phyloP scores from a whole-genome alignment of 2,329 filamentous ascomycete genomes.

The Neofusicoccum kwambonambiense region DNA sequence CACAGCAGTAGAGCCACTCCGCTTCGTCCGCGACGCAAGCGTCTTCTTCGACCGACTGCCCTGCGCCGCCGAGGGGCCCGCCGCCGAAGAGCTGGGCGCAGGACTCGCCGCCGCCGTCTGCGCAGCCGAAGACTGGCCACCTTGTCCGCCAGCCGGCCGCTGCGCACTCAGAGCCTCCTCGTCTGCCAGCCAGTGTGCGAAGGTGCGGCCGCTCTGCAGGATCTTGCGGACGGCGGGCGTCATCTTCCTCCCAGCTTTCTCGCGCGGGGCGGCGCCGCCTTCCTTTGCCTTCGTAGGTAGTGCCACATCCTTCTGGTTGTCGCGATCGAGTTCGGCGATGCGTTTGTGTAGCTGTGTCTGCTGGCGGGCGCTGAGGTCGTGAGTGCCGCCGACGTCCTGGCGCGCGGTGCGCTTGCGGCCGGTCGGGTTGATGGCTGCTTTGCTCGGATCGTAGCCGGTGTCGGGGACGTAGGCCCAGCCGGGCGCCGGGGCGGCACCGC shows the following conservation, averaged over 20 bases:
- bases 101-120: slow-evolving; percentile 21
- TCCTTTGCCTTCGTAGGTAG: slow-evolving; percentile 40
- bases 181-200: slow-evolving; percentile 79
- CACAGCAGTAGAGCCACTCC: not conserved
- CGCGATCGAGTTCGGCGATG: slow-evolving; percentile 73
- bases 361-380: slow-evolving; percentile 74
- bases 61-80: not conserved
- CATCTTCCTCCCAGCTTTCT: slow-evolving; percentile 52
- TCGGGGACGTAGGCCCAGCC: slow-evolving; percentile 94
- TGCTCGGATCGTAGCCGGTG: slow-evolving; percentile 59
- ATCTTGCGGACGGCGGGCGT: slow-evolving; percentile 70
- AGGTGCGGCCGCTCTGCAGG: slow-evolving; percentile 76
- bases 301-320: slow-evolving; percentile 56
- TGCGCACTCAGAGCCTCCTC: slow-evolving; percentile 60
- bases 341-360: slow-evolving; percentile 79
- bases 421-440: slow-evolving; percentile 52
- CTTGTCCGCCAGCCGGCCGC: slow-evolving; percentile 18
- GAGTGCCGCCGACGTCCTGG: slow-evolving; percentile 26
- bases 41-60: slow-evolving; percentile 11
- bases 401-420: slow-evolving; percentile 65
- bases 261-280: slow-evolving; percentile 37
- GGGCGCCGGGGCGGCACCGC: slow-evolving; percentile 66
- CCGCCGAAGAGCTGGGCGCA: slow-evolving; percentile 5
- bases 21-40: slow-evolving; percentile 2
- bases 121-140: not conserved